Evolutionary conservation across 164 flowering plant species (phyloP).

Genomic region (Echeveria elegans): DNA sequence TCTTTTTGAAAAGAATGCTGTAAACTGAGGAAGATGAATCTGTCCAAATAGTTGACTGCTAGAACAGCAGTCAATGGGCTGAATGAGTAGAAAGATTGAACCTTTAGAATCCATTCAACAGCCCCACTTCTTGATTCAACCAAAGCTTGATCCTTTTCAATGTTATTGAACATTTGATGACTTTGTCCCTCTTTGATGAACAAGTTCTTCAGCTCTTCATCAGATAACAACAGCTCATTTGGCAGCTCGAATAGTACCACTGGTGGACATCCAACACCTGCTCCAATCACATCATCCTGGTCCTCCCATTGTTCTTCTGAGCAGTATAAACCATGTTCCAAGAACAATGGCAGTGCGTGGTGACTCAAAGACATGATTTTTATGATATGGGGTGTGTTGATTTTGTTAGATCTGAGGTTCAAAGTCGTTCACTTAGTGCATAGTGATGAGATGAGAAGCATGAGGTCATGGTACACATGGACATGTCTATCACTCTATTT

Average conservation of each 20-base stretch:
- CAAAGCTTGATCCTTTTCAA: conserved; percentile 5
- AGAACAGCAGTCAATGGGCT: conserved; percentile 3
- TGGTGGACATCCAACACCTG: too few relatives aligned
- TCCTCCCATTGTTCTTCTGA: too few relatives aligned
- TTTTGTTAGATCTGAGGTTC: too few relatives aligned
- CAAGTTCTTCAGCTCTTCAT: background rate
- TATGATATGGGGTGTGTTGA: too few relatives aligned
- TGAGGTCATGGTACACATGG: too few relatives aligned
- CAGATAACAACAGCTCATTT: background rate
- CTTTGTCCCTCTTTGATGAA: background rate
- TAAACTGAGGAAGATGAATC: background rate
- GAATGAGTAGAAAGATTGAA: background rate
- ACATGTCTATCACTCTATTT: too few relatives aligned
- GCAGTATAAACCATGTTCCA: too few relatives aligned
- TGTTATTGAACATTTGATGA: background rate
- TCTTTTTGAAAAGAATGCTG: background rate
- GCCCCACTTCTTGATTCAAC: conserved; percentile 6
- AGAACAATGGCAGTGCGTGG: too few relatives aligned
- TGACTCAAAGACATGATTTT: too few relatives aligned
- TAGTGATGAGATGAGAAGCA: too few relatives aligned
- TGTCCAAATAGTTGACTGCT: conserved; percentile 6
- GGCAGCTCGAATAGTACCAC: background rate
- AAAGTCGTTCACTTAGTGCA: too few relatives aligned
- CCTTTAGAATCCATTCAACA: conserved; percentile 8
- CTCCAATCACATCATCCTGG: too few relatives aligned